Evolutionary conservation across 2,329 filamentous ascomycete genomes (phyloP).

Genomic region (Grosmannia penicillata): DNA sequence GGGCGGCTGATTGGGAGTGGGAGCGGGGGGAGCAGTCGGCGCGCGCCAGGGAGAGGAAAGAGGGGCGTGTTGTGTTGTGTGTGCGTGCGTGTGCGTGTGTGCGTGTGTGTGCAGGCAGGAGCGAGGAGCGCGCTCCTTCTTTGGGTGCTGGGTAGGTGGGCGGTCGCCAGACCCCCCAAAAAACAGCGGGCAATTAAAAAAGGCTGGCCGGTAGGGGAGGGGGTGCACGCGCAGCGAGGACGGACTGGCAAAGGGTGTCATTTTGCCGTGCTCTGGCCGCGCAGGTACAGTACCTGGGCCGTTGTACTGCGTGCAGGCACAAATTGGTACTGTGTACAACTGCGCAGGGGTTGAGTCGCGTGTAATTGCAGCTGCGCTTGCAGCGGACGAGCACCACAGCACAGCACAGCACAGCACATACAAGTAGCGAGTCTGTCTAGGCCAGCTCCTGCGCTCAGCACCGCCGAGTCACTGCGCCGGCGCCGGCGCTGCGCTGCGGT

Average conservation of each 20-base stretch:
- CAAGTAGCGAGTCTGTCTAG: too few relatives aligned
- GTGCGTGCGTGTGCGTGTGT: background rate
- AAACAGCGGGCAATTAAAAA: slow-evolving; percentile 5
- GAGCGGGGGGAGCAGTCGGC: slow-evolving; percentile 3
- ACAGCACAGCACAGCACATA: too few relatives aligned
- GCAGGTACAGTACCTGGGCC: background rate
- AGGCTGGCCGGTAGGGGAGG: slow-evolving; percentile 5
- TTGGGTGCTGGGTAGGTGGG: slow-evolving; percentile 13
- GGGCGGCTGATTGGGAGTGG: slow-evolving; percentile 42
- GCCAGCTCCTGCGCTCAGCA: too few relatives aligned
- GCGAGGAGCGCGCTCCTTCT: background rate
- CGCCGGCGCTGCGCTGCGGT: too few relatives aligned
- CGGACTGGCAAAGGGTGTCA: slow-evolving; percentile 7
- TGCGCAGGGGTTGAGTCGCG: too few relatives aligned
- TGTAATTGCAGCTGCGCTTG: too few relatives aligned
- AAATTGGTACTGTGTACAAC: slow-evolving; percentile 9
- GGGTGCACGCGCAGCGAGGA: slow-evolving; percentile 2
- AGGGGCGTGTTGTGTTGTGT: slow-evolving; percentile 1
- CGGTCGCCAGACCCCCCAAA: slow-evolving; percentile 11
- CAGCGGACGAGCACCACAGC: too few relatives aligned
- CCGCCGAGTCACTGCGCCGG: too few relatives aligned
- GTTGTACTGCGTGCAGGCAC: slow-evolving; percentile 8
- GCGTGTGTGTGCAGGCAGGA: background rate
- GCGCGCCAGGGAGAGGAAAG: slow-evolving; percentile 2
- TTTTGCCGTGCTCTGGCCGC: slow-evolving; percentile 5